Evolutionary conservation across 495 filamentous ascomycete species (phyloP), one percentile per base, ranked within the genome.

Genomic region (Neurospora terricola): DNA sequence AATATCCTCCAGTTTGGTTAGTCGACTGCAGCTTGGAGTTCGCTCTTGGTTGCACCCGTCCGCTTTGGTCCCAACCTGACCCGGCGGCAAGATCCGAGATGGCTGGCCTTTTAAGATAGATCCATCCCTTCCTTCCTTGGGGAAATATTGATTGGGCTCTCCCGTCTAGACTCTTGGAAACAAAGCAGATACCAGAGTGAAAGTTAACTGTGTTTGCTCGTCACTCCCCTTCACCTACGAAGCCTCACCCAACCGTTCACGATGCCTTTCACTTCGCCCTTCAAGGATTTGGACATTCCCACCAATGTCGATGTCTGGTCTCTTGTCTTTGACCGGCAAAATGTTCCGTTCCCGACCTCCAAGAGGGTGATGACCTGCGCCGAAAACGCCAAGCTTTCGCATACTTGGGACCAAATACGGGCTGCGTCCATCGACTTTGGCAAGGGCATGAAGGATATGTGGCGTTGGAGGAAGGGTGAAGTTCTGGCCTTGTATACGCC

Each of bases 391-490:
- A 83, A 86, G 45, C 90, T 92, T 34, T 86, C 86, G 16, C 92
- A 97, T 80, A 97, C 90, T 72, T 96, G 88, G 82, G 83, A 85
- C n/a, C 84, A 91, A 62, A 80, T 92, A 38, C 90, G 88, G 73
- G 83, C 83, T 42, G 86, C 88, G 18, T 90, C 93, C 4, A 80
- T 90, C 69, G 87, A 90, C 30, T 96, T 98, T 77, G 96, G 93
- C 36, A 88, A 89, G 70, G 96, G 94, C 0, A 84, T 98, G 12
- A 90, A 89, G 77, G 81, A 82, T 14, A 76, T 84, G 38, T 97
- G 88, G 85, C 85, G 89, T 66, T 98, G 93, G 92, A 85, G 87
- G 73, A 94, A 91, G 77, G 93, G 93, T 73, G 93, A 94, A 78
- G 90, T 93, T 6, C 81, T 96, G 7, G 89, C 86, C 8, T 81